Conservation (phyloP, 2,329 filamentous ascomycete species). For the Colletotrichum sp. region DNA sequence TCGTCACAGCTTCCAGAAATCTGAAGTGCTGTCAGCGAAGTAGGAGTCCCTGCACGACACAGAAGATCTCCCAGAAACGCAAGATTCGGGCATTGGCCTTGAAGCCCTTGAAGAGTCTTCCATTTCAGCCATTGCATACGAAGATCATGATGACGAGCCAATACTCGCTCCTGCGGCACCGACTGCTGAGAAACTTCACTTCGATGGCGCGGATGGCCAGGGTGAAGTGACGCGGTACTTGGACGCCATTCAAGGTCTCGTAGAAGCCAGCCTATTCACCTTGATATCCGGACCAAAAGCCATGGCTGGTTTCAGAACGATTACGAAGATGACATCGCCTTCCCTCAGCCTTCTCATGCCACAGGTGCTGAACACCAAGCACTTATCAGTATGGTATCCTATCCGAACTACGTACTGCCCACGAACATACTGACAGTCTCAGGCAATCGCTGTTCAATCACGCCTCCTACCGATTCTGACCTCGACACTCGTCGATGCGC, state of each 20-base stretch:
- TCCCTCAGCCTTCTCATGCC: neutral
- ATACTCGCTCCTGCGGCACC: neutral
- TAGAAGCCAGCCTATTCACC: neutral
- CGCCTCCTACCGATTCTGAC: constrained; percentile 28
- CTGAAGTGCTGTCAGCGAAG: neutral
- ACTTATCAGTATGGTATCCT: neutral
- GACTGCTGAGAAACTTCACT: neutral
- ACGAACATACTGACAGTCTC: neutral
- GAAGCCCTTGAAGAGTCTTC: neutral
- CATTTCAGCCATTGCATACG: neutral
- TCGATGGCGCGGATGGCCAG: neutral
- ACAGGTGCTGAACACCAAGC: neutral
- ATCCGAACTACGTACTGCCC: neutral
- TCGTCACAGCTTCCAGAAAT: neutral
- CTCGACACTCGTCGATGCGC: constrained; percentile 28
- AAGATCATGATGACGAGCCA: neutral
- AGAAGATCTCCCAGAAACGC: neutral
- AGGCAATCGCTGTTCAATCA: constrained; percentile 19
- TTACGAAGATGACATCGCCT: neutral
- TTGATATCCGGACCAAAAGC: neutral
- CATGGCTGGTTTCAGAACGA: neutral
- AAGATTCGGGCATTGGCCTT: neutral
- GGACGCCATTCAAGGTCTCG: neutral
- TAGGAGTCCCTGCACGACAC: neutral
- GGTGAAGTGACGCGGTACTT: neutral